These are phyloP conservation scores for Blepharisma stoltei DNA, from an alignment of 73 alveolate genomes.

Conservation along the genomic window DNA sequence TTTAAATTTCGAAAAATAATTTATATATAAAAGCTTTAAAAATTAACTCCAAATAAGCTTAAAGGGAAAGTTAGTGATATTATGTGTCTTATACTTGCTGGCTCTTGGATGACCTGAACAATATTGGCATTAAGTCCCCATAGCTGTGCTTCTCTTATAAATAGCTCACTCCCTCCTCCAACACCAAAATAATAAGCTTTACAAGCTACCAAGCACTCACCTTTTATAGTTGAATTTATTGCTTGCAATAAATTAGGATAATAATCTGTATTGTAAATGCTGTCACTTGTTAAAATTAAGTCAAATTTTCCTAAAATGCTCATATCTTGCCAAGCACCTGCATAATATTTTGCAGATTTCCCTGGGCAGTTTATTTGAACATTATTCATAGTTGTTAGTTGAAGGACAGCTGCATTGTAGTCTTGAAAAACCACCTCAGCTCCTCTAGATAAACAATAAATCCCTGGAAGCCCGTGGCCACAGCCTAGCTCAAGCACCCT, in stretches of 20 bases:
- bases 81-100: neutral
- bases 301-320: conserved; percentile 48
- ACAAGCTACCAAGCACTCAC: neutral
- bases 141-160: neutral
- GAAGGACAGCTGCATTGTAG: conserved; percentile 71
- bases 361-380: conserved; percentile 29
- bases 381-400: conserved; percentile 48
- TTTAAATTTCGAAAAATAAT: too few relatives aligned
- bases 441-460: conserved; percentile 47
- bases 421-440: conserved; percentile 57
- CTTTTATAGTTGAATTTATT: neutral
- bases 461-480: conserved; percentile 86
- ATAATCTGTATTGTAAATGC: conserved; percentile 62
- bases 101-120: neutral
- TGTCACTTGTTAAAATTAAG: conserved; percentile 73
- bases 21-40: too few relatives aligned
- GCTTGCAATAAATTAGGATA: conserved; percentile 37
- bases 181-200: conserved; percentile 20
- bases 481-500: conserved; percentile 74
- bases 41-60: too few relatives aligned
- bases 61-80: conserved; percentile 6
- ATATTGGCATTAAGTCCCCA: neutral
- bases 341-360: conserved; percentile 32
- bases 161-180: conserved; percentile 20
- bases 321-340: conserved; percentile 73